These are phyloP conservation scores for Candida sanyaensis DNA, from an alignment of 1,139 yeast genomes.

Conservation along the genomic window DNA sequence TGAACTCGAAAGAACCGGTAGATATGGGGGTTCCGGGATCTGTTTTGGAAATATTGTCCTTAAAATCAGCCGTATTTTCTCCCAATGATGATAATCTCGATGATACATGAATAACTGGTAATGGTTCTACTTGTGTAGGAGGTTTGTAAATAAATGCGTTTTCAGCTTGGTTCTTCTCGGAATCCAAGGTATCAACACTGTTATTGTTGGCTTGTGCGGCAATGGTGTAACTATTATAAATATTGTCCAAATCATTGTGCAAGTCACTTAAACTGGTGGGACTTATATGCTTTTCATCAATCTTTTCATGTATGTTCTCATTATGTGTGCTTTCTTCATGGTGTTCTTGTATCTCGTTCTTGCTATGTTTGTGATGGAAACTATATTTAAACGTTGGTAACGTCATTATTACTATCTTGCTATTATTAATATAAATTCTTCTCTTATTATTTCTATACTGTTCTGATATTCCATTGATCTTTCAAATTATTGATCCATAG, in stretches of 20 bases:
- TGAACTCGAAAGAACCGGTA: slow-evolving; percentile 30
- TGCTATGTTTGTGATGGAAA: slow-evolving; percentile 1
- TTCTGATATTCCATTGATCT: not conserved
- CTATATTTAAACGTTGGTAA: slow-evolving; percentile 2
- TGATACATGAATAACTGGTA: slow-evolving; percentile 27
- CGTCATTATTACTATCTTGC: not conserved
- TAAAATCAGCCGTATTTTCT: slow-evolving; percentile 16
- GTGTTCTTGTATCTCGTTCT: not conserved
- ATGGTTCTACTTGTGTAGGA: slow-evolving; percentile 6
- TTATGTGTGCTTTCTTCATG: not conserved
- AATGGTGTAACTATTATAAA: slow-evolving; percentile 31
- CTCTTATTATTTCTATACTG: not conserved
- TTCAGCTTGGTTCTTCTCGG: slow-evolving; percentile 15
- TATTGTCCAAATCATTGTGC: slow-evolving; percentile 34
- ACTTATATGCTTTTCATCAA: not conserved
- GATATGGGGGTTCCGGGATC: slow-evolving; percentile 35
- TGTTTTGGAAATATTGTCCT: slow-evolving; percentile 18
- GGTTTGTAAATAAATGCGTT: slow-evolving; percentile 10
- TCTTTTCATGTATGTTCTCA: not conserved
- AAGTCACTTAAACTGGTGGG: slow-evolving; percentile 25
- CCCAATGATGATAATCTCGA: slow-evolving; percentile 32
- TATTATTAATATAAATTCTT: not conserved
- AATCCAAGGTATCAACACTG: slow-evolving; percentile 37
- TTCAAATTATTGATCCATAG: slow-evolving; percentile 2
- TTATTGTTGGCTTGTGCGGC: slow-evolving; percentile 15